These are phyloP conservation scores for Ophiostoma pallidulum DNA, from an alignment of 2,329 filamentous ascomycete genomes.

Conservation along the genomic window DNA sequence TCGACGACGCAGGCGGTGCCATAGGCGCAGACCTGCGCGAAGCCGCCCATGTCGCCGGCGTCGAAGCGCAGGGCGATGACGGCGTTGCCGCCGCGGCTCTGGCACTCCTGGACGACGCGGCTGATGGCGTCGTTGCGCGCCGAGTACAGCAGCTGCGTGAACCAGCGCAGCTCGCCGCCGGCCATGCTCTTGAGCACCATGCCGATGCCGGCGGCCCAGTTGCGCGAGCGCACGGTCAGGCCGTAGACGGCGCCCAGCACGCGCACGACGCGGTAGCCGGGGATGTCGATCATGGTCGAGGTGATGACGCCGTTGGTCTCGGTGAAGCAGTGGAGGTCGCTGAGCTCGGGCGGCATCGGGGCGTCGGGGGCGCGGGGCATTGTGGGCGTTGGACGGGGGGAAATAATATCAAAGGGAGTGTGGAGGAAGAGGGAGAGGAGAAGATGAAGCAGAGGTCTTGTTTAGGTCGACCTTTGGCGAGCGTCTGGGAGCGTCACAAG, in stretches of 20 bases:
- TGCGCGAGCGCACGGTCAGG: slow-evolving; percentile 37
- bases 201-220: slow-evolving; percentile 45
- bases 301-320: slow-evolving; percentile 54
- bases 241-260: slow-evolving; percentile 46
- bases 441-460: too few relatives aligned
- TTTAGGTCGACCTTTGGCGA: too few relatives aligned
- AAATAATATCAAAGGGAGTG: too few relatives aligned
- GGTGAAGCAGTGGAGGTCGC: slow-evolving; percentile 39
- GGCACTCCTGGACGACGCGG: slow-evolving; percentile 46
- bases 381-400: neutral
- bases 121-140: slow-evolving; percentile 50
- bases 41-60: slow-evolving; percentile 43
- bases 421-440: neutral
- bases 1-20: slow-evolving; percentile 50
- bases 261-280: slow-evolving; percentile 47
- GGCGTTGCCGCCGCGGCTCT: slow-evolving; percentile 49
- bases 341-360: slow-evolving; percentile 18
- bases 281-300: slow-evolving; percentile 54
- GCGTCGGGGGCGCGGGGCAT: slow-evolving; percentile 3
- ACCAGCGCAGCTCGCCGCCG: slow-evolving; percentile 50
- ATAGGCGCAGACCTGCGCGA: slow-evolving; percentile 51
- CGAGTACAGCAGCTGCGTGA: slow-evolving; percentile 49
- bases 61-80: slow-evolving; percentile 52
- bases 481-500: too few relatives aligned
- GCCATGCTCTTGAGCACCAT: slow-evolving; percentile 48